Conservation (phyloP, 345 rosid genomes). For the Noccaea bulbosa region DNA sequence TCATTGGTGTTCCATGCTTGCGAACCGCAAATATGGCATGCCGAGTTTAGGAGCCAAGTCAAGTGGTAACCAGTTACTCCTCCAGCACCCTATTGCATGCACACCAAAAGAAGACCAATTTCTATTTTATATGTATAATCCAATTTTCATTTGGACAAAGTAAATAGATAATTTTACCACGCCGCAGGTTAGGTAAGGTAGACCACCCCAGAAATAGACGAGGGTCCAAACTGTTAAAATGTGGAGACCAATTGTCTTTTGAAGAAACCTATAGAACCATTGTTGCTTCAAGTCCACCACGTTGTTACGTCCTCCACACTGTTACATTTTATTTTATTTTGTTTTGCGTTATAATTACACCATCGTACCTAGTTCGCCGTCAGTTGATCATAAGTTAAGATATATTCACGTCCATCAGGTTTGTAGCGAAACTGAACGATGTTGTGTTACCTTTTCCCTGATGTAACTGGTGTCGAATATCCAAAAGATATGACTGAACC, state of each 20-base stretch:
- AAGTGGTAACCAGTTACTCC: slow-evolving; percentile 60
- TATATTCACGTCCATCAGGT: not conserved
- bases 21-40: slow-evolving; percentile 86
- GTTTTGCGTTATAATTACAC: no score
- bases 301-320: slow-evolving; percentile 77
- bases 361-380: no score
- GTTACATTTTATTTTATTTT: slow-evolving; percentile 17
- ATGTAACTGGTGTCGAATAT: slow-evolving; percentile 37
- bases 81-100: slow-evolving; percentile 63
- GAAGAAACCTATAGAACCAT: slow-evolving; percentile 71
- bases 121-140: not conserved
- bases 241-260: slow-evolving; percentile 61
- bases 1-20: slow-evolving; percentile 84
- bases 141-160: not conserved
- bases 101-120: not conserved
- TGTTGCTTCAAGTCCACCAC: slow-evolving; percentile 86
- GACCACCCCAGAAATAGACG: slow-evolving; percentile 62
- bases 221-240: slow-evolving; percentile 56
- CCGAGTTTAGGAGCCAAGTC: slow-evolving; percentile 86
- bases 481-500: slow-evolving; percentile 46
- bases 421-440: not conserved
- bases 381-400: not conserved
- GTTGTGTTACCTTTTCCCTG: slow-evolving; percentile 35
- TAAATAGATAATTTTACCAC: slow-evolving; percentile 55
- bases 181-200: slow-evolving; percentile 86